Evolutionary conservation across 2,329 filamentous ascomycete genomes (phyloP), one percentile per base, ranked within the genome.

Genomic region (Pyrenophora graminea): DNA sequence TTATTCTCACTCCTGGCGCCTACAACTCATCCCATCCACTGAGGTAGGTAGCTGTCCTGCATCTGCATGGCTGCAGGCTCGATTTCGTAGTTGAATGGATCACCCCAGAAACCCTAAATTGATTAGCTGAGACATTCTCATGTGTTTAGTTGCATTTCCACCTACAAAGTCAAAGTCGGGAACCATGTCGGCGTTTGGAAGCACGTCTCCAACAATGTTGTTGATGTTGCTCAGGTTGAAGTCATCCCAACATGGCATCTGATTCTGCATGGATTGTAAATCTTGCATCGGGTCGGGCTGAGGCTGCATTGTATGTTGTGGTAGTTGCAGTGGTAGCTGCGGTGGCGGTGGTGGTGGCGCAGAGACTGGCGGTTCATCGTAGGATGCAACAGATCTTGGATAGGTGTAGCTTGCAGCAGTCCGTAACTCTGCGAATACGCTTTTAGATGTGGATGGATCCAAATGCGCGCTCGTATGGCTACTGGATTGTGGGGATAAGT

Each of bases 151-250:
- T 8, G 5, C 8, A 43, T 38, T 17, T 10, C 17, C 18, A 61
- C 68, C 63, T 56, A 72, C 72, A 49, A 71, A 74, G 40, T 74
- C 70, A 38, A 73, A 71, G 23, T 73, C 70, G 5, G 68, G 67
- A 27, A 71, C 48, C 13, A 70, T 51, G 3, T 64, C 64, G n/a
- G 60, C 59, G 7, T 56, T 57, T 8, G 57, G 51, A 19, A 62
- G 55, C 8, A 63, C 51, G 40, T 68, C 64, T 25, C 62, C 67
- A 4, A 69, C 61, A 15, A 71, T 69, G 39, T 67, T 69, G 46
- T 68, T 68, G 18, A 71, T 66, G 34, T 66, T 68, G 45, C 61
- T 68, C 6, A 72, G 57, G 34, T 72, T 71, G 21, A 72, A 57
- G 21, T 73, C 69, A 18, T 71, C 66, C 64, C 67, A 71, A 33